Conservation (phyloP, 345 rosid genomes). For the Salix purpurea region DNA sequence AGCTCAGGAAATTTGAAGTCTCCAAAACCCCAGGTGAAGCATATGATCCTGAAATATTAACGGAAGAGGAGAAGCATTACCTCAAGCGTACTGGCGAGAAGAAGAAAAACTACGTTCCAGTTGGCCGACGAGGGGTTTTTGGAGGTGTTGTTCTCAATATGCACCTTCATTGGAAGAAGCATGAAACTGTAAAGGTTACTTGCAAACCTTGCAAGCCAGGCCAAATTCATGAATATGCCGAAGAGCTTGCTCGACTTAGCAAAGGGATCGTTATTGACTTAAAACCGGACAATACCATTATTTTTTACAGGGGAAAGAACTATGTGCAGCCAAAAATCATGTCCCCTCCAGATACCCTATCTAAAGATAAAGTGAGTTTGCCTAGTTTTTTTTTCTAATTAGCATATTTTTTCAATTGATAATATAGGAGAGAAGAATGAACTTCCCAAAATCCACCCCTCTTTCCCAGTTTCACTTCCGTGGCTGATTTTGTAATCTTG, state of each 20-base stretch:
- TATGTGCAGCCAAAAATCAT: slow-evolving; percentile 73
- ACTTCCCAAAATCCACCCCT: neutral
- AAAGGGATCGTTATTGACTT: slow-evolving; percentile 81
- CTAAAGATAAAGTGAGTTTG: slow-evolving; percentile 59
- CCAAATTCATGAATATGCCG: slow-evolving; percentile 75
- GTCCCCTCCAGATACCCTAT: slow-evolving; percentile 73
- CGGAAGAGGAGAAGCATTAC: slow-evolving; percentile 91
- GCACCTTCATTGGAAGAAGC: slow-evolving; percentile 98
- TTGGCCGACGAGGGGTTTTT: slow-evolving; percentile 92
- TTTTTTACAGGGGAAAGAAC: slow-evolving; percentile 87
- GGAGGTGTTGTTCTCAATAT: slow-evolving; percentile 92
- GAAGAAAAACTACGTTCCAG: slow-evolving; percentile 72
- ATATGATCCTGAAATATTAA: slow-evolving; percentile 77
- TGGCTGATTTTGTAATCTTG: no score
- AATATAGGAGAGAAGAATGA: neutral
- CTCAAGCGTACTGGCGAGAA: slow-evolving; percentile 87
- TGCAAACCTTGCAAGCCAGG: slow-evolving; percentile 88
- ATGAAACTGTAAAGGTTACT: slow-evolving; percentile 84
- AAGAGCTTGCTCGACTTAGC: slow-evolving; percentile 74
- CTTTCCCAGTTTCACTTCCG: neutral
- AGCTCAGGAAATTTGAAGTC: slow-evolving; percentile 67
- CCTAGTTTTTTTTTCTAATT: neutral
- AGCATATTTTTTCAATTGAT: neutral
- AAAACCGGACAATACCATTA: slow-evolving; percentile 59
- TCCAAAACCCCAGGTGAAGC: slow-evolving; percentile 50